Conservation (phyloP, 768 basidiomycete genomes). For the Lactarius akahatsu region DNA sequence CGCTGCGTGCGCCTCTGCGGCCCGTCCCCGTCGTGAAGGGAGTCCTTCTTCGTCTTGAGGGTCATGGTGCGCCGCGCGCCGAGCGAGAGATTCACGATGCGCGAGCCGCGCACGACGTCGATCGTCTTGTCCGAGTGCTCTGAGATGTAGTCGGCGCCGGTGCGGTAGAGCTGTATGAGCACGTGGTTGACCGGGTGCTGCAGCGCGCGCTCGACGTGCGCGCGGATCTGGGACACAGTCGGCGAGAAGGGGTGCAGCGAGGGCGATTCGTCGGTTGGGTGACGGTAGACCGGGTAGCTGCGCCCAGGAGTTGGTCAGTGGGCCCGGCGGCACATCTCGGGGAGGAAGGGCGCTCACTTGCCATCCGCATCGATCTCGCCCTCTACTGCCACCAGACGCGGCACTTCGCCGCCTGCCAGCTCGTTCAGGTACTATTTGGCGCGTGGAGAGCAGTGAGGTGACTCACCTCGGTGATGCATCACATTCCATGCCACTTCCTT, state of each 20-base stretch:
- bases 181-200: constrained; percentile 78
- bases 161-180: constrained; percentile 76
- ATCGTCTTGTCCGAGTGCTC: constrained; percentile 88
- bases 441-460: too few species aligned
- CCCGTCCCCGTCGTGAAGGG: too few species aligned
- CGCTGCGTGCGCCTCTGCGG: constrained; percentile 43
- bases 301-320: neutral
- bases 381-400: constrained; percentile 61
- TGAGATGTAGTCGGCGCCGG: constrained; percentile 78
- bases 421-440: neutral
- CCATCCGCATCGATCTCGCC: constrained; percentile 53
- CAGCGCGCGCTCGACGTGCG: constrained; percentile 56
- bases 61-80: constrained; percentile 79
- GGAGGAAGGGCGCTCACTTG: constrained; percentile 37
- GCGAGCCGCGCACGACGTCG: constrained; percentile 71
- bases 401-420: constrained; percentile 66
- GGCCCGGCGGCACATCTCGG: neutral
- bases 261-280: constrained; percentile 79
- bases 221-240: constrained; percentile 63
- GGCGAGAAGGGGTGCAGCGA: constrained; percentile 64
- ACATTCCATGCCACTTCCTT: constrained; percentile 69
- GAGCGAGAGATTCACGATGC: constrained; percentile 77
- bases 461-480: constrained; percentile 77
- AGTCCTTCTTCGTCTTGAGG: constrained; percentile 60
- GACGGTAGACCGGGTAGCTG: constrained; percentile 78